Conservation (phyloP, 306 rosid genomes). For the Lathyrus aphaca region DNA sequence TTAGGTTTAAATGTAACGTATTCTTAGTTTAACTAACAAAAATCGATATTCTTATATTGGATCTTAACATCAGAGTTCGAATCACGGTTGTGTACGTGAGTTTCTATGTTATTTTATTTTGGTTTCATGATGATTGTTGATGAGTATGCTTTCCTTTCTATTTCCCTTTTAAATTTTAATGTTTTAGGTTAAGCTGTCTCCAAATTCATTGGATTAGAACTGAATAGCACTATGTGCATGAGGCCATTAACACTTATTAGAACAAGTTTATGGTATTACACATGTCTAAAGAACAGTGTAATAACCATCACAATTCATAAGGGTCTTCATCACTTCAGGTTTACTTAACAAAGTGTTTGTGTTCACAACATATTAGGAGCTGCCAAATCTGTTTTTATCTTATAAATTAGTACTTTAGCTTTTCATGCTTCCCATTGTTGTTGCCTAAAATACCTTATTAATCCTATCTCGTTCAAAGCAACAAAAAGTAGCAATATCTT, state of each 20-base stretch:
- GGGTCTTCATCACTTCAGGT: conserved; percentile 45
- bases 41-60: no score
- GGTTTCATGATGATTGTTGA: not conserved
- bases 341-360: conserved; percentile 29
- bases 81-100: no score
- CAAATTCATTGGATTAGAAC: conserved; percentile 57
- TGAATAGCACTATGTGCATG: conserved; percentile 48
- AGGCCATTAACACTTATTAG: conserved; percentile 39
- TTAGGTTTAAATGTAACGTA: no score
- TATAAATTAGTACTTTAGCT: conserved; percentile 30
- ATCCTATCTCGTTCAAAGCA: conserved; percentile 36
- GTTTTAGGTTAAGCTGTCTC: conserved; percentile 33
- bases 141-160: conserved; percentile 37
- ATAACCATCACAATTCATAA: conserved; percentile 41
- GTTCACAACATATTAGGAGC: conserved; percentile 47
- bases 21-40: no score
- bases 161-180: conserved; percentile 35
- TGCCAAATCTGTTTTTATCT: conserved; percentile 40
- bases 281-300: conserved; percentile 42
- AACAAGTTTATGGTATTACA: conserved; percentile 50
- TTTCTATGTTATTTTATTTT: no score
- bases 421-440: conserved; percentile 23
- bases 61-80: no score
- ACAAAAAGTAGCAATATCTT: conserved; percentile 44
- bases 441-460: conserved; percentile 44